Percentiles rank a stretch among this genome's conserved stretches.
These are phyloP conservation scores for Voacanga thouarsii DNA, from an alignment of 257 asterid species.

Conservation along the genomic window DNA sequence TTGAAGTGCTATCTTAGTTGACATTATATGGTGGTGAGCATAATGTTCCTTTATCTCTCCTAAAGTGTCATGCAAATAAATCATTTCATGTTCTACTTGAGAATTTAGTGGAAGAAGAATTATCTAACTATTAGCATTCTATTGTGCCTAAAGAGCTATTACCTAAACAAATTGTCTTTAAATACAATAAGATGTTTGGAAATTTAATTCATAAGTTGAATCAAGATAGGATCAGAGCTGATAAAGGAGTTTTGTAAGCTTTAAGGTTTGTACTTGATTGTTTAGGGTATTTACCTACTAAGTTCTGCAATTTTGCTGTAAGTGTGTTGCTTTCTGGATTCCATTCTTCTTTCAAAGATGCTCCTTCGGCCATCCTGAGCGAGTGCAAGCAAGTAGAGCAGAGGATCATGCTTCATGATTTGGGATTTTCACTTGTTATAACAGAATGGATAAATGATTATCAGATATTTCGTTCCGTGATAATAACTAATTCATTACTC, in stretches of 20 bases:
- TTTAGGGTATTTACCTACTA: constrained; percentile 75
- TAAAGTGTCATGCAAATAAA: constrained; percentile 64
- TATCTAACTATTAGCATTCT: constrained; percentile 23
- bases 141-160: constrained; percentile 27
- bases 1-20: constrained; percentile 64
- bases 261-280: constrained; percentile 77
- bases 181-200: constrained; percentile 19
- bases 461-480: constrained; percentile 42
- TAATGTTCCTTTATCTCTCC: constrained; percentile 65
- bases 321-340: constrained; percentile 75
- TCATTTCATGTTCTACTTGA: constrained; percentile 62
- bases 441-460: constrained; percentile 82
- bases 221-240: constrained; percentile 27
- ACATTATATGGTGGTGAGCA: constrained; percentile 79
- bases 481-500: constrained; percentile 26
- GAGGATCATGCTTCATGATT: constrained; percentile 84
- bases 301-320: constrained; percentile 78
- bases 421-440: constrained; percentile 81
- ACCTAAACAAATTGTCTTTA: constrained; percentile 25
- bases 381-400: constrained; percentile 63
- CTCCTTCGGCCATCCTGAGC: constrained; percentile 61
- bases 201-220: constrained; percentile 25
- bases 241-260: constrained; percentile 33
- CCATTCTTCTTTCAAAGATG: constrained; percentile 64
- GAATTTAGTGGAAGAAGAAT: constrained; percentile 39